Evolutionary conservation across 495 filamentous ascomycete genomes (phyloP).

Genomic region (Aspergillus avenaceus): DNA sequence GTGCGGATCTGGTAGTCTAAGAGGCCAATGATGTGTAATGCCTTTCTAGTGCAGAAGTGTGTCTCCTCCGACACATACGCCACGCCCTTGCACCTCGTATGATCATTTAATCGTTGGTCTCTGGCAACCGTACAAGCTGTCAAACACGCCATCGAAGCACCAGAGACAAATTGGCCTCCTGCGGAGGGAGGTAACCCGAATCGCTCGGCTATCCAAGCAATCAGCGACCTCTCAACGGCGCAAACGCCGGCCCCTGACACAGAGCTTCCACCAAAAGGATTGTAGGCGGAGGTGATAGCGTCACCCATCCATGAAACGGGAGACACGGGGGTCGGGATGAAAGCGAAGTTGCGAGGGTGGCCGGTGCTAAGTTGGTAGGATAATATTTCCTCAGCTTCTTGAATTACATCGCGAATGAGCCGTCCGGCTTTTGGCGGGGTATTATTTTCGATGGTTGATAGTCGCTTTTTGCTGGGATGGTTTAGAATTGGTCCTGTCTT

Average conservation of each 20-base stretch:
- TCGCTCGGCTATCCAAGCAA: background rate
- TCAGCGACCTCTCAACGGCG: background rate
- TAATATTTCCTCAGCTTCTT: background rate
- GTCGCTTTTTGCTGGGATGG: background rate
- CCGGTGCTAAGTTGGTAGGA: background rate
- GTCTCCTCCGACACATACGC: conserved; percentile 23
- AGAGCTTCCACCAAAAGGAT: background rate
- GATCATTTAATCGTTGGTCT: background rate
- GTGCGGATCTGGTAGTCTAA: conserved; percentile 13
- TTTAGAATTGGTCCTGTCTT: background rate
- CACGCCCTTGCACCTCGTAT: conserved; percentile 2
- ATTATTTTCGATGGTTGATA: background rate
- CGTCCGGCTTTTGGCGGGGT: background rate
- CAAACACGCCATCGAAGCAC: conserved; percentile 5
- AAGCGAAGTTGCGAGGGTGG: conserved; percentile 1
- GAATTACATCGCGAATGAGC: background rate
- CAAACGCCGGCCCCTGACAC: background rate
- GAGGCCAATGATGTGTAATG: conserved; percentile 18
- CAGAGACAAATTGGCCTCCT: conserved; percentile 6
- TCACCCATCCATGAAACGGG: conserved; percentile 3
- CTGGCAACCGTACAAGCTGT: conserved; percentile 2
- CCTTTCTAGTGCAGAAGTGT: conserved; percentile 22
- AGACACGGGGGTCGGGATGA: background rate
- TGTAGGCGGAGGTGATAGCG: conserved; percentile 1
- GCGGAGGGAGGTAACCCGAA: conserved; percentile 1